These are phyloP conservation scores for Penicillium sp. DNA, from an alignment of 2,329 filamentous ascomycete species.

Conservation along the genomic window DNA sequence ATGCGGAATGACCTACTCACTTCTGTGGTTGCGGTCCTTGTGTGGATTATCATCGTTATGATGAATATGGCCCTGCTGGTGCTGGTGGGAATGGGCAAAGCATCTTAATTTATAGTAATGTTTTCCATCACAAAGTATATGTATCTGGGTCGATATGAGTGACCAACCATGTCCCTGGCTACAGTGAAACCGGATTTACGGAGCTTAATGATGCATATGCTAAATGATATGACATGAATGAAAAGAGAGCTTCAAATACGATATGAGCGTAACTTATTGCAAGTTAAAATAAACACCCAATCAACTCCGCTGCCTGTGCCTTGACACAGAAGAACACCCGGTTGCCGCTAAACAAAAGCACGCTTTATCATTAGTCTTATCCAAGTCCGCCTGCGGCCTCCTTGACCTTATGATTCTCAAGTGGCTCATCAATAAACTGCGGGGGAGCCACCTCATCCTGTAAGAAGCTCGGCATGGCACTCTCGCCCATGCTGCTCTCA, in stretches of 20 bases:
- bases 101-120: conserved; percentile 18
- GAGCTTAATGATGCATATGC: neutral
- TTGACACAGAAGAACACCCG: conserved; percentile 13
- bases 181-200: neutral
- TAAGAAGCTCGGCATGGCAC: conserved; percentile 76
- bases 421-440: conserved; percentile 90
- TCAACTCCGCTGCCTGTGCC: conserved; percentile 20
- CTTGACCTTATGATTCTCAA: conserved; percentile 73
- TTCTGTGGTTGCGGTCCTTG: conserved; percentile 55
- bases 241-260: neutral
- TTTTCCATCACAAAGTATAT: neutral
- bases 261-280: neutral
- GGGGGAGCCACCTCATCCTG: conserved; percentile 79
- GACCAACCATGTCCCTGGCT: neutral
- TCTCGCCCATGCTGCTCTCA: conserved; percentile 63
- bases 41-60: conserved; percentile 72
- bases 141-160: neutral
- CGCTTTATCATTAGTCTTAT: conserved; percentile 16
- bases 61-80: conserved; percentile 80
- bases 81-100: conserved; percentile 57
- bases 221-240: neutral
- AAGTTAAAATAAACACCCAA: neutral
- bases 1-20: conserved; percentile 74
- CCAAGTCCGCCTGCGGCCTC: conserved; percentile 61
- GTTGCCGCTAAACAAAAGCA: conserved; percentile 2